A percentile compares a stretch with the other conserved stretches of the same genome.
Conservation (phyloP, 2,329 filamentous ascomycete species). For the Phyllosticta capitalensis region DNA sequence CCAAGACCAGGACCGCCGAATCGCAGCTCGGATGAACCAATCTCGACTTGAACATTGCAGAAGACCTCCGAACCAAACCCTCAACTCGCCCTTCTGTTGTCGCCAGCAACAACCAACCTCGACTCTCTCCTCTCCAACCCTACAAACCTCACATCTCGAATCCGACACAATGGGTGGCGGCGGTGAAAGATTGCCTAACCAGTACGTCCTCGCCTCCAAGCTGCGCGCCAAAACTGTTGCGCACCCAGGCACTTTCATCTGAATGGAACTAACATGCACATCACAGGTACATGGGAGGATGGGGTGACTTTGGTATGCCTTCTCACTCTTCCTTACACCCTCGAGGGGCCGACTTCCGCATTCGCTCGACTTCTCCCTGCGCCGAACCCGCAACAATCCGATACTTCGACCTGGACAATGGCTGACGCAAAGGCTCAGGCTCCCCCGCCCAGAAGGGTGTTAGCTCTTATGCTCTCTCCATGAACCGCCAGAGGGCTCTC, state of each 20-base stretch:
- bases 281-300: conserved; percentile 15
- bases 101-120: neutral
- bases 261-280: conserved; percentile 9
- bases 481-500: conserved; percentile 83
- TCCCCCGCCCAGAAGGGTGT: conserved; percentile 48
- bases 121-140: neutral
- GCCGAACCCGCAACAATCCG: neutral
- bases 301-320: conserved; percentile 14
- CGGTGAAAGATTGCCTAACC: conserved; percentile 14
- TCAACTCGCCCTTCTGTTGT: neutral
- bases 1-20: conserved; percentile 10
- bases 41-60: conserved; percentile 5
- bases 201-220: conserved; percentile 11
- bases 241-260: neutral
- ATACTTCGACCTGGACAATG: neutral
- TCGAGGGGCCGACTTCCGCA: neutral
- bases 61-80: neutral
- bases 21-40: conserved; percentile 4
- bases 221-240: neutral
- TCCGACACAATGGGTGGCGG: conserved; percentile 15
- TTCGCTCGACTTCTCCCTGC: neutral
- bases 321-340: neutral
- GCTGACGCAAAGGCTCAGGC: conserved; percentile 7
- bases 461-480: conserved; percentile 62
- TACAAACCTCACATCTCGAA: neutral